These are phyloP conservation scores for Hypoxylon trugodes DNA, from an alignment of 495 filamentous ascomycete species.

Conservation along the genomic window DNA sequence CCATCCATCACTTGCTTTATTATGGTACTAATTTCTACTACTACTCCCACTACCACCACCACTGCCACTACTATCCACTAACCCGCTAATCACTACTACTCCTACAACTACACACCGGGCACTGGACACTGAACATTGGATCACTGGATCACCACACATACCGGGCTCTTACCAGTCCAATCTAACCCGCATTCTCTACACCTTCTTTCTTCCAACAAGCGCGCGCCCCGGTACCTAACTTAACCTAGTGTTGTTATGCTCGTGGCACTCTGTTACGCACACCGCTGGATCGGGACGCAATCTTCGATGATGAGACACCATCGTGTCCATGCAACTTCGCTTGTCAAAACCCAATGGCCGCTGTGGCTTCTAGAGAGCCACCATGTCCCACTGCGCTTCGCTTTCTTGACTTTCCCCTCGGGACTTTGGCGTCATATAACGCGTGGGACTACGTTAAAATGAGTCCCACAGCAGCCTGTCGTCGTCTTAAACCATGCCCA, in stretches of 20 bases:
- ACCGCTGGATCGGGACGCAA: slow-evolving; percentile 32
- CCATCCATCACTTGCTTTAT: not conserved
- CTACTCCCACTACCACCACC: not conserved
- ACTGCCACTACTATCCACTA: not conserved
- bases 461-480: slow-evolving; percentile 27
- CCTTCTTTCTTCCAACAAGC: slow-evolving; percentile 4
- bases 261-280: slow-evolving; percentile 35
- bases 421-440: slow-evolving; percentile 37
- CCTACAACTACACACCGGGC: too few species aligned
- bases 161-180: too few species aligned
- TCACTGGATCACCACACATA: too few species aligned
- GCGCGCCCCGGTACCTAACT: too few species aligned
- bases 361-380: slow-evolving; percentile 31
- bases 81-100: too few species aligned
- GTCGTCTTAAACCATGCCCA: too few species aligned
- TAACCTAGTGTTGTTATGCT: slow-evolving; percentile 5
- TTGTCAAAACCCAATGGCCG: slow-evolving; percentile 42
- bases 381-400: slow-evolving; percentile 16
- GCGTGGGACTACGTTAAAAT: slow-evolving; percentile 31
- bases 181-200: not conserved
- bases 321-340: slow-evolving; percentile 45
- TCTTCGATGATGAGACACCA: slow-evolving; percentile 29
- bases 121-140: too few species aligned
- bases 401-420: not conserved
- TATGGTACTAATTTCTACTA: not conserved